phyloP scores from a whole-genome alignment of 257 asterid genomes.

The Petunia axillaris region DNA sequence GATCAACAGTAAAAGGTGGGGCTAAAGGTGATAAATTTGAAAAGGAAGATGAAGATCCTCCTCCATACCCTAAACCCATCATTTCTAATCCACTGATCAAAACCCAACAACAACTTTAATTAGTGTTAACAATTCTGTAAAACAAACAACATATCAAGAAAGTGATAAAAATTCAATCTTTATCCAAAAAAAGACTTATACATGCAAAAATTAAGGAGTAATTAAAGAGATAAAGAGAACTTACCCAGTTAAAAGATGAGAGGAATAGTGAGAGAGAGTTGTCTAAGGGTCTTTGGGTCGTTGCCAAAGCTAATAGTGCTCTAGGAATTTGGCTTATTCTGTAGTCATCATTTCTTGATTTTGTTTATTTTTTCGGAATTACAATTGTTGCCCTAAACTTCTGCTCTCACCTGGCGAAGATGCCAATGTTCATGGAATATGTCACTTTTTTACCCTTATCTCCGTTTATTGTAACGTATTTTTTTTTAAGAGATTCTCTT shows the following conservation, averaged over 20 bases:
- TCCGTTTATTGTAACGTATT: too few species aligned
- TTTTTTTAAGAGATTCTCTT: too few species aligned
- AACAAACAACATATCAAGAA: neutral
- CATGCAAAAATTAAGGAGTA: neutral
- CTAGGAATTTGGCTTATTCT: constrained; percentile 4
- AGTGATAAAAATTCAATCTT: neutral
- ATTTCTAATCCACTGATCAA: constrained; percentile 48
- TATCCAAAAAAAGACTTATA: neutral
- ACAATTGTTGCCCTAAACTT: constrained; percentile 18
- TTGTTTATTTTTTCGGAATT: neutral
- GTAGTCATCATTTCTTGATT: neutral
- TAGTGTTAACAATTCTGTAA: constrained; percentile 15
- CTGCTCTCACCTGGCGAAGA: neutral
- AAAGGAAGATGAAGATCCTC: constrained; percentile 61
- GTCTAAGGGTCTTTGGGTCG: neutral
- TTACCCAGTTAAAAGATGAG: constrained; percentile 6
- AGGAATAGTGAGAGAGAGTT: neutral
- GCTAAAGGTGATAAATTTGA: constrained; percentile 92
- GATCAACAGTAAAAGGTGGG: constrained; percentile 93
- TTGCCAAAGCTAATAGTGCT: neutral
- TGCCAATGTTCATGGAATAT: neutral
- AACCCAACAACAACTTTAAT: constrained; percentile 28
- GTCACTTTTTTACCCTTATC: neutral
- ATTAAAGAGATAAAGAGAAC: neutral
- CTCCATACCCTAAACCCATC: constrained; percentile 77